Conservation (phyloP, 2,329 filamentous ascomycete genomes). For the Xylariaceae sp. region DNA sequence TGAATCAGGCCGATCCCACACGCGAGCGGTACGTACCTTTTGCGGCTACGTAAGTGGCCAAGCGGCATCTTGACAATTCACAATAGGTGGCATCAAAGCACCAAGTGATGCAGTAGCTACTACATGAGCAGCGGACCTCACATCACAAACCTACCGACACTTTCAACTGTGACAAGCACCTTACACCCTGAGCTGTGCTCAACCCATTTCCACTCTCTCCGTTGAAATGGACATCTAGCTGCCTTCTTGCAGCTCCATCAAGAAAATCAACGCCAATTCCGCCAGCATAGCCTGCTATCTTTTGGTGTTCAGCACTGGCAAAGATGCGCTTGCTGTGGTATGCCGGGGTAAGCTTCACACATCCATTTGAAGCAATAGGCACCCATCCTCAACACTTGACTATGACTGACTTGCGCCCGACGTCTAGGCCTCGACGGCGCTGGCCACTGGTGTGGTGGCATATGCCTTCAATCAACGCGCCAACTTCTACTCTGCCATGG, state of each 20-base stretch:
- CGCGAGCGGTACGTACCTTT: neutral
- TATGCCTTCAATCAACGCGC: slow-evolving; percentile 92
- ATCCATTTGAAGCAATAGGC: slow-evolving; percentile 6
- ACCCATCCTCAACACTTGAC: slow-evolving; percentile 5
- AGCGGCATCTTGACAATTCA: neutral
- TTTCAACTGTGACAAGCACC: neutral
- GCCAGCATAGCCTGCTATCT: slow-evolving; percentile 27
- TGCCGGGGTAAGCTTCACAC: slow-evolving; percentile 51
- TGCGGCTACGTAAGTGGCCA: neutral
- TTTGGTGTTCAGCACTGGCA: no score
- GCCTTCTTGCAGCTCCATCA: slow-evolving; percentile 18
- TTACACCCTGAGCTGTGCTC: neutral
- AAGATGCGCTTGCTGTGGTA: slow-evolving; percentile 60
- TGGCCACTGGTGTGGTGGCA: slow-evolving; percentile 79
- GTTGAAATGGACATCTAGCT: slow-evolving; percentile 38
- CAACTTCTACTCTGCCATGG: slow-evolving; percentile 98
- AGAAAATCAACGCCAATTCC: slow-evolving; percentile 10
- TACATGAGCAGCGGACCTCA: neutral
- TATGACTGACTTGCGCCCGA: slow-evolving; percentile 13
- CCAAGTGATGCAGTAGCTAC: neutral
- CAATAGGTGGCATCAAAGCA: neutral
- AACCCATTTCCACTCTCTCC: slow-evolving; percentile 10
- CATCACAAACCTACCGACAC: neutral
- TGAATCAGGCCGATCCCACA: no score
- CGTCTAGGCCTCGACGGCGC: slow-evolving; percentile 64